Evolutionary conservation across 2,329 filamentous ascomycete genomes (phyloP).

Genomic region (Hypoxylon sp.): DNA sequence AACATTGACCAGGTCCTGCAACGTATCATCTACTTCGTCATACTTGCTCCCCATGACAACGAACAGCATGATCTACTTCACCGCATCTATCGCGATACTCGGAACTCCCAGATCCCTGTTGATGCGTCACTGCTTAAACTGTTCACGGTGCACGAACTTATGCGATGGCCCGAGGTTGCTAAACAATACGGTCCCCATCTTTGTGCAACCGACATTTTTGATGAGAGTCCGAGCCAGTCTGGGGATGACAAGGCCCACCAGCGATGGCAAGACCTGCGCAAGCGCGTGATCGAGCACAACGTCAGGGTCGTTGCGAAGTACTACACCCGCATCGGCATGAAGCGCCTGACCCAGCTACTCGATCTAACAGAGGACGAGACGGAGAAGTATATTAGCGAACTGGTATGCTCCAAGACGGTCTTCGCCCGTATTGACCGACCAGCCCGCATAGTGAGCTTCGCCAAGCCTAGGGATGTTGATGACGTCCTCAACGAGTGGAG

Average conservation of each 20-base stretch:
- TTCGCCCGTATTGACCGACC: conserved; percentile 98
- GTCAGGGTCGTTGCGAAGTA: conserved; percentile 98
- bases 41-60: conserved; percentile 97
- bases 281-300: conserved; percentile 99
- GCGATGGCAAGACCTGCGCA: conserved; percentile 94
- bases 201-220: conserved; percentile 91
- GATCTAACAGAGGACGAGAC: conserved; percentile 96
- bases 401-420: conserved; percentile 97
- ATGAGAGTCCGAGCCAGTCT: conserved; percentile 73
- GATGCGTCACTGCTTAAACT: conserved; percentile 92
- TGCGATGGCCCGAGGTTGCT: conserved; percentile 97
- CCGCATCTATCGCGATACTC: conserved; percentile 87
- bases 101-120: conserved; percentile 81
- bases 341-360: conserved; percentile 88
- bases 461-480: conserved; percentile 93
- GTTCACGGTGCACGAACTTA: conserved; percentile 95
- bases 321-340: conserved; percentile 97
- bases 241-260: conserved; percentile 84
- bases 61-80: conserved; percentile 98
- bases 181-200: conserved; percentile 91
- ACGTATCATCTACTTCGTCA: conserved; percentile 97
- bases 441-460: conserved; percentile 91
- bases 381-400: conserved; percentile 97
- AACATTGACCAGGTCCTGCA: conserved; percentile 77
- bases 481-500: conserved; percentile 99